phyloP scores from a whole-genome alignment of 1,284 basidiomycete genomes.

The Flammula alnicola region DNA sequence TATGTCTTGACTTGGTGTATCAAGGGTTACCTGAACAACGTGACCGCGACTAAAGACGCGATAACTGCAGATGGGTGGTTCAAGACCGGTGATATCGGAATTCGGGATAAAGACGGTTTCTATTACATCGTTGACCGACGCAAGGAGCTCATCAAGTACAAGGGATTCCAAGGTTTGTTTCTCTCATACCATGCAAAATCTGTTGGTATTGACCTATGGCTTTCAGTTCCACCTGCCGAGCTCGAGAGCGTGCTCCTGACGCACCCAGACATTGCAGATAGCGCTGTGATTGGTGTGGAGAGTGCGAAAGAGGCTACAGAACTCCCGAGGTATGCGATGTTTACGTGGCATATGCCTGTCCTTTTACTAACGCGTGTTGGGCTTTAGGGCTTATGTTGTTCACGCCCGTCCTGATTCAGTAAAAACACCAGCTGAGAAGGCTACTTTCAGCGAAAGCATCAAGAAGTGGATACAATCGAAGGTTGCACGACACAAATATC shows the following conservation, averaged over 20 bases:
- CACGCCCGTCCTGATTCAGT: conserved; percentile 46
- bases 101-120: conserved; percentile 65
- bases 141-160: conserved; percentile 89
- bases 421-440: conserved; percentile 40
- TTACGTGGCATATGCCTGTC: not conserved
- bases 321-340: conserved; percentile 60
- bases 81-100: conserved; percentile 82
- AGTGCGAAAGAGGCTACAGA: conserved; percentile 71
- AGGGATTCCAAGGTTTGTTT: conserved; percentile 65
- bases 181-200: no score
- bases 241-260: conserved; percentile 75
- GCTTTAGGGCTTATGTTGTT: conserved; percentile 71
- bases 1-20: not conserved
- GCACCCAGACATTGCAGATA: conserved; percentile 74
- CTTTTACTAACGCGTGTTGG: not conserved
- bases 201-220: not conserved
- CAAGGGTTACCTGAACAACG: conserved; percentile 73
- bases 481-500: conserved; percentile 68
- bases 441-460: conserved; percentile 52
- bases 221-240: conserved; percentile 80
- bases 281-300: conserved; percentile 75
- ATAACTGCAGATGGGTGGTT: conserved; percentile 82
- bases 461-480: conserved; percentile 64
- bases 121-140: conserved; percentile 71
- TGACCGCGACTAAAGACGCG: conserved; percentile 62